Evolutionary conservation across 1,139 yeast genomes (phyloP), one percentile per base, ranked within the genome.

Genomic region (Ogataea hybrid): DNA sequence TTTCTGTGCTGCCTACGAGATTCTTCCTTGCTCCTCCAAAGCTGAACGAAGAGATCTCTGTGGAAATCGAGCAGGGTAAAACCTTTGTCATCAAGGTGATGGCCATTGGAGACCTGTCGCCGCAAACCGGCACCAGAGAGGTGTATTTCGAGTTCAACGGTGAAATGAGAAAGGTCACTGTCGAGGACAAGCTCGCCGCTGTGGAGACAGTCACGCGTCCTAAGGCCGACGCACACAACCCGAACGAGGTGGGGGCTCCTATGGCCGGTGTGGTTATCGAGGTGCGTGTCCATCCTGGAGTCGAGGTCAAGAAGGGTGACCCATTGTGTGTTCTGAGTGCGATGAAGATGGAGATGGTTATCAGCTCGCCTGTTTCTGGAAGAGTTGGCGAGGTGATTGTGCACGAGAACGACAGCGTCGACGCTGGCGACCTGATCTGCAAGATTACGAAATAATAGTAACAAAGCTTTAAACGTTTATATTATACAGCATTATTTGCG

Each of bases 281-380:
- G 69, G 84, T 92, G 45, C 87, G 95, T 62, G 86, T 88, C 48
- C 86, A 88, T 70, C 79, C 79, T 56, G 96, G 95, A 48, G 74
- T 81, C 41, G 84, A 83, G 54, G 96, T 94, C 53, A 88, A 86
- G 77, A 92, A 90, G 79, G 98, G 99, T 54, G 96, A 92, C 63
- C 94, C 97, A 32, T 68, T 92, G 56, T 95, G 95, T 44, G 96
- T 92, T 23, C 75, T 92, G 61, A 82, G 94, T 62, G 98, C 99
- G 52, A 94, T 92, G 99, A 94, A 94, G 79, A 94, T 94, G 98
- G 99, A 92, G 73, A 92, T 92, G 97, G 95, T 92, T 41, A 90
- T 92, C 56, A 79, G 90, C 63, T 92, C 99, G 8, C 96, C 95
- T 42, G 83, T 79, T 49, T 75, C 84, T 47, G 99, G 98, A 63